Evolutionary conservation across 305 asterid genomes (phyloP).

Genomic region (Solanum hybrid): DNA sequence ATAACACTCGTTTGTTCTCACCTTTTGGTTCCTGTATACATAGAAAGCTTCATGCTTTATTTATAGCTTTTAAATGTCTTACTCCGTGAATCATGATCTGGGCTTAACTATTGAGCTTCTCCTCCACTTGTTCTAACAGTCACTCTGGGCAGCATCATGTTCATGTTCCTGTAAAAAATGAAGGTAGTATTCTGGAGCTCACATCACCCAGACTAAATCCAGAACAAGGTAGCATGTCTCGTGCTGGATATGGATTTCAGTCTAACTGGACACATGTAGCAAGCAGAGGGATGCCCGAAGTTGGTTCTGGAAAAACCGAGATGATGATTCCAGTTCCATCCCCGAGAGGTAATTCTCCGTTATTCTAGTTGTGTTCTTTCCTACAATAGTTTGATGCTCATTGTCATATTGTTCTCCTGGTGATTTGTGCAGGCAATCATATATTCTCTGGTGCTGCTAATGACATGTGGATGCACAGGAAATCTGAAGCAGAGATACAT

Average conservation of each 20-base stretch:
- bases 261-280: conserved; percentile 44
- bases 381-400: neutral
- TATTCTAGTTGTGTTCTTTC: neutral
- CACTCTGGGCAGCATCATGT: conserved; percentile 39
- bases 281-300: conserved; percentile 44
- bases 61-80: neutral
- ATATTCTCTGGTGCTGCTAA: conserved; percentile 20
- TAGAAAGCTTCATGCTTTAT: neutral
- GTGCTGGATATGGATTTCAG: conserved; percentile 42
- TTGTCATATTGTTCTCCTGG: neutral
- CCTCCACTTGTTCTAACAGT: conserved; percentile 30
- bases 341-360: conserved; percentile 16
- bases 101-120: conserved; percentile 17
- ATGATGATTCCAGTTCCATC: conserved; percentile 18
- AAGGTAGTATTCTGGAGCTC: conserved; percentile 43
- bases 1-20: neutral
- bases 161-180: conserved; percentile 40
- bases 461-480: conserved; percentile 29
- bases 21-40: neutral
- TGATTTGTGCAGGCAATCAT: neutral
- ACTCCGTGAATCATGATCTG: neutral
- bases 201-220: conserved; percentile 62
- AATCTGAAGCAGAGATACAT: conserved; percentile 43
- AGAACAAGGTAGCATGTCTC: conserved; percentile 48
- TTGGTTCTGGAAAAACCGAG: conserved; percentile 24